phyloP scores from a whole-genome alignment of 140 eudicot genomes.

The Ambrosia hybrid region DNA sequence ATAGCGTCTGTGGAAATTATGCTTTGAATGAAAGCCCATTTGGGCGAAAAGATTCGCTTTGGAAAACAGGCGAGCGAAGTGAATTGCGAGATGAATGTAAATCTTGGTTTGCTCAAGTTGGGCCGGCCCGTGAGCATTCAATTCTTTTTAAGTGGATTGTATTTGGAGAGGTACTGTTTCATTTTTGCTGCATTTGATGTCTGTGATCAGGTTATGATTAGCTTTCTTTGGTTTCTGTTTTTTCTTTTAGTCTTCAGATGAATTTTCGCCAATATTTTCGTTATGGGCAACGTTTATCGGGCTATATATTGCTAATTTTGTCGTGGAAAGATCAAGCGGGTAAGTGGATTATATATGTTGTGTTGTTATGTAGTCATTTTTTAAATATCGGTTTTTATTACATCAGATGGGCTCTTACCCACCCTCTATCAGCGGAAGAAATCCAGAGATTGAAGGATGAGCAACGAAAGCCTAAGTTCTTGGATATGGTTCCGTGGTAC shows the following conservation, averaged over 20 bases:
- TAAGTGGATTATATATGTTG: constrained; percentile 28
- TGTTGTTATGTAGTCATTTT: not conserved
- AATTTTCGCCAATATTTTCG: constrained; percentile 86
- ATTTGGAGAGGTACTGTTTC: not conserved
- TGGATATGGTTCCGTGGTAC: constrained; percentile 99
- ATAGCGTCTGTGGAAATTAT: constrained; percentile 1
- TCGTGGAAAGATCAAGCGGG: constrained; percentile 91
- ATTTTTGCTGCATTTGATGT: not conserved
- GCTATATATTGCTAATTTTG: constrained; percentile 86
- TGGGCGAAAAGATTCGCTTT: constrained; percentile 56
- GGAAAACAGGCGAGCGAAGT: constrained; percentile 72
- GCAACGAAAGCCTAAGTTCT: constrained; percentile 73
- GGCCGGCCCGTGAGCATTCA: not conserved
- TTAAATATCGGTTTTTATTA: constrained; percentile 31
- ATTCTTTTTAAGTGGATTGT: not conserved
- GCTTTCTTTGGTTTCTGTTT: constrained; percentile 15
- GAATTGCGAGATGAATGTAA: constrained; percentile 79
- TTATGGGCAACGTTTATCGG: constrained; percentile 97
- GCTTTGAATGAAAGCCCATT: constrained; percentile 69
- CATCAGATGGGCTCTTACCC: constrained; percentile 96
- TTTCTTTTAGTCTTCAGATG: constrained; percentile 64
- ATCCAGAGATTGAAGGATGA: constrained; percentile 42
- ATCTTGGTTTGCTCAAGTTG: not conserved
- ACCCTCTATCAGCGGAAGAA: constrained; percentile 73
- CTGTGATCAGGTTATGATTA: constrained; percentile 23